Evolutionary conservation across 805 yeast genomes (phyloP).

Genomic region (Wickerhamomyces sydowiorum): DNA sequence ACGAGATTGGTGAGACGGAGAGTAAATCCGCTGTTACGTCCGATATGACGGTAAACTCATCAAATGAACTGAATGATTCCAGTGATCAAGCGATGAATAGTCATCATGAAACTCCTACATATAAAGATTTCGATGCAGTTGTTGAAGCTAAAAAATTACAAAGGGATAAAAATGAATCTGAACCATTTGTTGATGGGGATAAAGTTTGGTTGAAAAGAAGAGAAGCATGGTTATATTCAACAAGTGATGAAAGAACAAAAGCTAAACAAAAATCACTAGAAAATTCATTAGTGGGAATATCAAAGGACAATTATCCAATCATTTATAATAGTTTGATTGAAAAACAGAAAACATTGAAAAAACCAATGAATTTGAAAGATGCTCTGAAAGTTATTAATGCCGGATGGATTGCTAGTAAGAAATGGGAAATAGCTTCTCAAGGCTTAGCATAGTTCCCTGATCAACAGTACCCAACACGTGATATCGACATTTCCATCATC

Average conservation of each 20-base stretch:
- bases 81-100: constrained; percentile 11
- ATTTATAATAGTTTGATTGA: constrained; percentile 68
- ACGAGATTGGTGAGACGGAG: neutral
- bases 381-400: constrained; percentile 65
- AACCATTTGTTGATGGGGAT: constrained; percentile 47
- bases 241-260: constrained; percentile 16
- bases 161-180: constrained; percentile 20
- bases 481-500: neutral
- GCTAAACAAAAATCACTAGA: constrained; percentile 17
- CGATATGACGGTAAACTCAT: neutral
- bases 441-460: constrained; percentile 25
- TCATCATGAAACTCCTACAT: constrained; percentile 15
- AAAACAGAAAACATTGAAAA: constrained; percentile 59
- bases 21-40: neutral
- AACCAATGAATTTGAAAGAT: constrained; percentile 70
- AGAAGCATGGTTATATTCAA: constrained; percentile 54
- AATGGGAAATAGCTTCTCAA: constrained; percentile 55
- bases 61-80: constrained; percentile 15
- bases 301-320: constrained; percentile 47
- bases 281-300: constrained; percentile 25
- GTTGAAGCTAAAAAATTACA: constrained; percentile 24
- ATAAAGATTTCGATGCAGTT: constrained; percentile 26
- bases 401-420: constrained; percentile 79
- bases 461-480: neutral
- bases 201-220: constrained; percentile 68